Conservation (phyloP, 805 yeast genomes). For the Suhomyces prunicola region DNA sequence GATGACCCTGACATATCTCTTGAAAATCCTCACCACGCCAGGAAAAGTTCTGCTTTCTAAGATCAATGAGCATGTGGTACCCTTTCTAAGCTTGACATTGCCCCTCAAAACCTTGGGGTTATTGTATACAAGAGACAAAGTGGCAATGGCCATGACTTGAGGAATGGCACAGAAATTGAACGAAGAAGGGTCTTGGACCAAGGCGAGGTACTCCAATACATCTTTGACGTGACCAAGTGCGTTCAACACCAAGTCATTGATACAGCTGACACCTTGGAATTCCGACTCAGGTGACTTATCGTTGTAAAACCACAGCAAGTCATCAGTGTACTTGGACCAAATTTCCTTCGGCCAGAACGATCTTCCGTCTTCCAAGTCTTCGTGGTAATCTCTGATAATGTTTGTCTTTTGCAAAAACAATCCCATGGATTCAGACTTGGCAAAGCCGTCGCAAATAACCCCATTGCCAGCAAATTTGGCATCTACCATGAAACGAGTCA, state of each 20-base stretch:
- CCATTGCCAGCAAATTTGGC: constrained; percentile 64
- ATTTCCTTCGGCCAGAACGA: constrained; percentile 95
- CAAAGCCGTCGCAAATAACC: constrained; percentile 49
- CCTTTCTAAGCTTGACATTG: constrained; percentile 87
- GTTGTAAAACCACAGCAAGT: constrained; percentile 54
- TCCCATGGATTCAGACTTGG: constrained; percentile 84
- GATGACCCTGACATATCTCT: constrained; percentile 66
- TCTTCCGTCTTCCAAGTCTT: constrained; percentile 87
- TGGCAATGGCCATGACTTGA: constrained; percentile 98
- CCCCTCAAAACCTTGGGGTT: constrained; percentile 68
- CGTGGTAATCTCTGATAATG: constrained; percentile 91
- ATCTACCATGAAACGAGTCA: constrained; percentile 74
- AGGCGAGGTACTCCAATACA: constrained; percentile 69
- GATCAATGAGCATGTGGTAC: constrained; percentile 76
- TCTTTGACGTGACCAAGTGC: constrained; percentile 77
- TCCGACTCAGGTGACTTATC: constrained; percentile 39
- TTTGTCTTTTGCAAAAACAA: constrained; percentile 92
- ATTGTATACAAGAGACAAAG: constrained; percentile 79
- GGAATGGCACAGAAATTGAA: constrained; percentile 97
- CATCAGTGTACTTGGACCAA: constrained; percentile 77
- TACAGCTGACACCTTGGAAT: constrained; percentile 67
- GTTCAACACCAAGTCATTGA: constrained; percentile 75
- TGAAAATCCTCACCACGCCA: constrained; percentile 75
- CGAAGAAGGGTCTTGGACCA: constrained; percentile 73
- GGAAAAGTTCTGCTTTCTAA: constrained; percentile 69